A percentile compares a stretch with the other conserved stretches of the same genome.
These are phyloP conservation scores for Penicillium sp. DNA, from an alignment of 2,329 filamentous ascomycete genomes.

Conservation along the genomic window DNA sequence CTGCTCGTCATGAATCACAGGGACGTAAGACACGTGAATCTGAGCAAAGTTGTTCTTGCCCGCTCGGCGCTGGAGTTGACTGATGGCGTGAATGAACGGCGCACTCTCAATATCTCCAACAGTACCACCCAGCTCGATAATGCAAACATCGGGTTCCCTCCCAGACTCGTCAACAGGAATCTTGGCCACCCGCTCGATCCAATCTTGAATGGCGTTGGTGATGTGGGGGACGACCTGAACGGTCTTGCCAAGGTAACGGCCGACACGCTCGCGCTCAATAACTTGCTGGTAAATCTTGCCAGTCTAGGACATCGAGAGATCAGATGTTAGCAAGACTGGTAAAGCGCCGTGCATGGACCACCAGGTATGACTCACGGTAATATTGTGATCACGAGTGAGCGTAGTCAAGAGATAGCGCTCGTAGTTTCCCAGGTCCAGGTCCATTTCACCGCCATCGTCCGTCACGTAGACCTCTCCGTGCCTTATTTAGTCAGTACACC, in stretches of 20 bases:
- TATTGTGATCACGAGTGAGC: constrained; percentile 82
- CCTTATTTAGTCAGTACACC: constrained; percentile 35
- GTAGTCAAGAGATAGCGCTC: constrained; percentile 77
- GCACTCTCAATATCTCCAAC: constrained; percentile 75
- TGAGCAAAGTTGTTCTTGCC: constrained; percentile 77
- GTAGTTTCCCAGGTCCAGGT: constrained; percentile 70
- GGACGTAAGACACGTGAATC: constrained; percentile 76
- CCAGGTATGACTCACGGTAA: constrained; percentile 75
- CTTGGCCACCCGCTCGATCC: constrained; percentile 79
- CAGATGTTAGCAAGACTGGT: neutral
- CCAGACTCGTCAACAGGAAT: constrained; percentile 81
- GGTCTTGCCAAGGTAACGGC: constrained; percentile 80
- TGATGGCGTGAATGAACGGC: constrained; percentile 82
- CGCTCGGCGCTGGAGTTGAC: constrained; percentile 65
- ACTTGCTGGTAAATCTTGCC: constrained; percentile 73
- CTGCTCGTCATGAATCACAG: constrained; percentile 66
- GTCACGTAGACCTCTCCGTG: constrained; percentile 89
- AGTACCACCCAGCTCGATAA: constrained; percentile 55
- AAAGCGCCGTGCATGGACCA: neutral
- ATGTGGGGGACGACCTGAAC: constrained; percentile 91
- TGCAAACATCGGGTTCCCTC: constrained; percentile 83
- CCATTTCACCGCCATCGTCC: constrained; percentile 72
- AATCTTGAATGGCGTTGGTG: constrained; percentile 85
- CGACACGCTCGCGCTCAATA: constrained; percentile 65
- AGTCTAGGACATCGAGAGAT: neutral